Conservation (phyloP, 106 monocot species). For the Hemerocallis citrina region DNA sequence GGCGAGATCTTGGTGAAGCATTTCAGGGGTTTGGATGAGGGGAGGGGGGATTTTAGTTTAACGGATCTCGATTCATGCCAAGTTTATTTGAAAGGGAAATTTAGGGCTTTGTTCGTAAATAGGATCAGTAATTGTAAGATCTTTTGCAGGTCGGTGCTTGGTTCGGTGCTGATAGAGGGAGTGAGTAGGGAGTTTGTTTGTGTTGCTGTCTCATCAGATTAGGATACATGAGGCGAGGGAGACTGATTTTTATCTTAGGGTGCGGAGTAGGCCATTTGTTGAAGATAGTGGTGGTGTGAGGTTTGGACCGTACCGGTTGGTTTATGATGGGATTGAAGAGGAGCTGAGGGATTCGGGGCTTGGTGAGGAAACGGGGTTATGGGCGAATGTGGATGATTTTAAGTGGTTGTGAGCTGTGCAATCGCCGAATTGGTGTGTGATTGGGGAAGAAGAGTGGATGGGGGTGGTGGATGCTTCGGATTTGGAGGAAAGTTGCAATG, state of each 20-base stretch:
- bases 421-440: slow-evolving; percentile 87
- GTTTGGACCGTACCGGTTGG: slow-evolving; percentile 60
- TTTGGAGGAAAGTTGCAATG: slow-evolving; percentile 9
- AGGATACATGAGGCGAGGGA: slow-evolving; percentile 66
- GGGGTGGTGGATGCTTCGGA: slow-evolving; percentile 33
- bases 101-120: slow-evolving; percentile 64
- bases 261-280: slow-evolving; percentile 74
- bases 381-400: slow-evolving; percentile 95
- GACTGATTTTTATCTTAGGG: slow-evolving; percentile 79
- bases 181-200: slow-evolving; percentile 50
- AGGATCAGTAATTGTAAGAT: slow-evolving; percentile 48
- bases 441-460: slow-evolving; percentile 47
- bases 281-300: slow-evolving; percentile 66
- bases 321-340: slow-evolving; percentile 63
- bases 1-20: slow-evolving; percentile 45
- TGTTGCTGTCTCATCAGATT: slow-evolving; percentile 90
- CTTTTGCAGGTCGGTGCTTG: slow-evolving; percentile 56
- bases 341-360: slow-evolving; percentile 57
- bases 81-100: slow-evolving; percentile 57
- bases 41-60: slow-evolving; percentile 55
- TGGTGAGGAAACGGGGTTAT: slow-evolving; percentile 71
- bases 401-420: slow-evolving; percentile 73
- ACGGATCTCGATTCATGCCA: slow-evolving; percentile 53
- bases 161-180: slow-evolving; percentile 76
- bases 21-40: slow-evolving; percentile 32